Conservation (phyloP, 805 yeast species). For the Cyberlindnera suaveolens region DNA sequence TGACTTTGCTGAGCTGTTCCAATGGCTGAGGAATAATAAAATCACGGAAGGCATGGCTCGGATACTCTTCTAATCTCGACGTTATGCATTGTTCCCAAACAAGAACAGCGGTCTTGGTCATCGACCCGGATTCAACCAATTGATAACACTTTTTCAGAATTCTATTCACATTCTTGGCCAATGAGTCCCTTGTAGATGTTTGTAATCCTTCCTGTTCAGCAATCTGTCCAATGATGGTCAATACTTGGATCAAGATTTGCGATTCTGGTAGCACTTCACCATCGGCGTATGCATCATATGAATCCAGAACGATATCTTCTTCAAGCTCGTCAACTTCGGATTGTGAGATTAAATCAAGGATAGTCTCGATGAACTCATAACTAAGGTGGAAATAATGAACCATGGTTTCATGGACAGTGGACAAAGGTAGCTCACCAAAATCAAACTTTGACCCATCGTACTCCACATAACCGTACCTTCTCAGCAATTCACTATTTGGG, state of each 20-base stretch:
- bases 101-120: constrained; percentile 33
- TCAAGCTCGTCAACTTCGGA: constrained; percentile 31
- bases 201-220: constrained; percentile 8
- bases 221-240: constrained; percentile 33
- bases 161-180: constrained; percentile 35
- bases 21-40: constrained; percentile 14
- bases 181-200: neutral
- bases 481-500: constrained; percentile 83
- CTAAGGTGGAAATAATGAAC: constrained; percentile 29
- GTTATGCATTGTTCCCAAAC: constrained; percentile 24
- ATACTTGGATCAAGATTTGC: constrained; percentile 44
- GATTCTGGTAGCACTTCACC: constrained; percentile 60
- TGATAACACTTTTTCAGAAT: constrained; percentile 56
- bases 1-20: constrained; percentile 18
- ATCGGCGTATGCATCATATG: constrained; percentile 55
- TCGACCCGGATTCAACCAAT: constrained; percentile 39
- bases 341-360: constrained; percentile 19
- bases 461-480: constrained; percentile 92
- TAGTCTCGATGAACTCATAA: constrained; percentile 29
- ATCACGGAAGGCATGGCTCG: constrained; percentile 29
- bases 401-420: constrained; percentile 23
- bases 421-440: constrained; percentile 66
- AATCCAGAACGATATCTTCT: constrained; percentile 40
- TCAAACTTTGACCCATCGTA: constrained; percentile 64
- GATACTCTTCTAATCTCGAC: constrained; percentile 40